Evolutionary conservation across 768 basidiomycete species (phyloP).

Genomic region (Suillus alpinus): DNA sequence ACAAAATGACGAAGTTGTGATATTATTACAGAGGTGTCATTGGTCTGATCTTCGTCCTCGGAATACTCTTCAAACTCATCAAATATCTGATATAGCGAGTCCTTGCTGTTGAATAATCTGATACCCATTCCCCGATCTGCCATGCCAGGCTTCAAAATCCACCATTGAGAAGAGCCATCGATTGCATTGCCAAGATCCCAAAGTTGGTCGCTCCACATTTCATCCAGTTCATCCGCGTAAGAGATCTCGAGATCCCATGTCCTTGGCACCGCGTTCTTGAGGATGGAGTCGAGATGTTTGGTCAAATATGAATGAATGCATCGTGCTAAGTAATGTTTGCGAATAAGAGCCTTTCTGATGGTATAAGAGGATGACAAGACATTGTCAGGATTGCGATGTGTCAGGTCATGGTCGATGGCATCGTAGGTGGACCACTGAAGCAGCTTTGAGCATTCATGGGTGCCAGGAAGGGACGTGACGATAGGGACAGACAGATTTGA

Average conservation of each 20-base stretch:
- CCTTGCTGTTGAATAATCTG: conserved; percentile 79
- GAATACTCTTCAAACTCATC: conserved; percentile 69
- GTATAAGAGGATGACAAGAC: conserved; percentile 81
- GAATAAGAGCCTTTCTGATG: conserved; percentile 89
- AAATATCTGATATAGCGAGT: conserved; percentile 70
- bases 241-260: conserved; percentile 87
- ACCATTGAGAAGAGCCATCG: conserved; percentile 59
- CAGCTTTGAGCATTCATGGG: conserved; percentile 26
- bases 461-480: conserved; percentile 24
- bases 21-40: conserved; percentile 60
- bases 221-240: conserved; percentile 92
- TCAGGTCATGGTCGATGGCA: conserved; percentile 73
- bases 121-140: conserved; percentile 96
- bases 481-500: conserved; percentile 29
- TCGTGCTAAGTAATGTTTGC: conserved; percentile 88
- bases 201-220: conserved; percentile 89
- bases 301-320: conserved; percentile 67
- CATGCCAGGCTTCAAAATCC: conserved; percentile 97
- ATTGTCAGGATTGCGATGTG: conserved; percentile 44
- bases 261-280: conserved; percentile 57
- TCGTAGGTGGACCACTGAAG: conserved; percentile 92
- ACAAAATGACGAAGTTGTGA: conserved; percentile 95
- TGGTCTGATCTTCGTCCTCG: conserved; percentile 44
- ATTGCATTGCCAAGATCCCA: conserved; percentile 77
- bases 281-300: conserved; percentile 61